Base-by-base conservation (phyloP, 495 filamentous ascomycete species). In the Penicillium silybi region DNA sequence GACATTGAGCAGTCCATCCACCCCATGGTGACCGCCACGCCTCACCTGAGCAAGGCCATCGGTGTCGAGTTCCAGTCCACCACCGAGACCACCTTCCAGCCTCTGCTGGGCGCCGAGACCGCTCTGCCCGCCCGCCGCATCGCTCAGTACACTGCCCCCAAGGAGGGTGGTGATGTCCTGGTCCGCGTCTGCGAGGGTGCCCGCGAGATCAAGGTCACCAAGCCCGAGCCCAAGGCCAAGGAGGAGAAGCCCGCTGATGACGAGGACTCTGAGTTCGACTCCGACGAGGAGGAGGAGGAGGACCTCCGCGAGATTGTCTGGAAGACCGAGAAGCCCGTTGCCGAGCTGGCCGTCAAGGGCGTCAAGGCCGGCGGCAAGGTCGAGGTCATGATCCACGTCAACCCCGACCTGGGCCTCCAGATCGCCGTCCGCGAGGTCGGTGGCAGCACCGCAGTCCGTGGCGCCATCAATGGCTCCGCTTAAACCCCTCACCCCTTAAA, bases 1-100 rank as follows among this genome's bases (percentile, higher is more conserved):
- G 95, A 98, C 65, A 95, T 98, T 57, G 88, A 92, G 63, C 90
- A 97, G 72, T 95, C 89, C 10, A 95, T 90, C 37, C 93, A 98
- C 77, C 89, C 93, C 32, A 87, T 89, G 64, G 90, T 98, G 46
- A 97, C 93, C 15, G 91, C 89, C 16, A 91, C 92, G 26, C 88
- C 91, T 35, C 93, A 98, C 71, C 81, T 95, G 52, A 78, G 79
- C 55, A 87, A 90, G 60, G 88, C 92, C 20, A 89, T 98, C 51
- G 93, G 93, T 62, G 86, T 97, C 17, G 78, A 95, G 54, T 80
- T 88, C 53, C 74, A 83, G 39, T 78, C 85, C n/a, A 77, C 75
- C 38, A 80, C 84, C 32, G 35, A 76, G 73, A 52, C 85, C 52
- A 70, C 79, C 46, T 97, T 98, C 75, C 78, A 82, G 20, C 81